phyloP scores from a whole-genome alignment of 169 alveolate species.

The Plasmodium falciparum region DNA sequence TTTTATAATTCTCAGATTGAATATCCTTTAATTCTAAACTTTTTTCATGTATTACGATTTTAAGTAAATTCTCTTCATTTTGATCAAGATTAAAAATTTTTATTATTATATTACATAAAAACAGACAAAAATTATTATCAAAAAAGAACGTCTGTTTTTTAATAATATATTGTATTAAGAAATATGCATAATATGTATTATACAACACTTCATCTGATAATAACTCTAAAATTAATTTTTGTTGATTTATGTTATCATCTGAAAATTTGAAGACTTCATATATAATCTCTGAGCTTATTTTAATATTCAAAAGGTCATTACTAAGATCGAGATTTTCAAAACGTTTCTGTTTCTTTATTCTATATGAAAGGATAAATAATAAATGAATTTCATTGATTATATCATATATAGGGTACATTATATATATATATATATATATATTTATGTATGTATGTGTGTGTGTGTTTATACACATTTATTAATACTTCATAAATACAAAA shows the following conservation, averaged over 20 bases:
- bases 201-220: slow-evolving; percentile 58
- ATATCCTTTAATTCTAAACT: slow-evolving; percentile 36
- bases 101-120: slow-evolving; percentile 51
- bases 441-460: no score
- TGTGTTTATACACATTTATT: no score
- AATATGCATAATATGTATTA: slow-evolving; percentile 40
- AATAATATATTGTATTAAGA: slow-evolving; percentile 49
- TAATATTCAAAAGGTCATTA: slow-evolving; percentile 24
- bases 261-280: slow-evolving; percentile 44
- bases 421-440: no score
- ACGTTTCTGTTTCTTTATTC: slow-evolving; percentile 19
- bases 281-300: slow-evolving; percentile 41
- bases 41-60: slow-evolving; percentile 19
- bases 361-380: background rate
- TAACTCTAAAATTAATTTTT: slow-evolving; percentile 34
- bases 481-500: no score
- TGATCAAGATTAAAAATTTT: slow-evolving; percentile 34
- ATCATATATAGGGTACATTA: no score
- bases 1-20: slow-evolving; percentile 16
- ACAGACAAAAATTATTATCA: slow-evolving; percentile 33
- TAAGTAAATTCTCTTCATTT: slow-evolving; percentile 24
- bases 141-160: slow-evolving; percentile 56
- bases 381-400: background rate
- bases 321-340: slow-evolving; percentile 21
- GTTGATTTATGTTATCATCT: slow-evolving; percentile 32